These are phyloP conservation scores for Linderniella brevidens DNA, from an alignment of 257 asterid species.

Conservation along the genomic window DNA sequence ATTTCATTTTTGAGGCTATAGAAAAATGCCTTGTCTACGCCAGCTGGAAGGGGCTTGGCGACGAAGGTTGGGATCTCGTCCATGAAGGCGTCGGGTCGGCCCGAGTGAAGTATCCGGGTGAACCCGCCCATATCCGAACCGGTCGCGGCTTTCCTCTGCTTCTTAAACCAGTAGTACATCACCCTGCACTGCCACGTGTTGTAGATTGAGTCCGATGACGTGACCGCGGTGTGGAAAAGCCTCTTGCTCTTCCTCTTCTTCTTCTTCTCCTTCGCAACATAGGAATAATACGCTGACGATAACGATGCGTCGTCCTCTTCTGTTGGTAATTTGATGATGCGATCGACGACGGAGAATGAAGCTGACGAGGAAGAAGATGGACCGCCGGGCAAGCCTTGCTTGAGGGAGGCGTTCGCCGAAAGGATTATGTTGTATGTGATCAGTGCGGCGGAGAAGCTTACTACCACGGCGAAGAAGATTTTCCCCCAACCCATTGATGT, in stretches of 20 bases:
- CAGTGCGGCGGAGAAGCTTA: slow-evolving; percentile 59
- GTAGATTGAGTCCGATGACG: slow-evolving; percentile 76
- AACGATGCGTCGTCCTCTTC: slow-evolving; percentile 11
- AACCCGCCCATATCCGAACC: slow-evolving; percentile 86
- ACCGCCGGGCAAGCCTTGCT: slow-evolving; percentile 57
- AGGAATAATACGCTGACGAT: not conserved
- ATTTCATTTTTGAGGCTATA: too few species aligned
- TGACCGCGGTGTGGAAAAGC: slow-evolving; percentile 85
- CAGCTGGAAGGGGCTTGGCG: slow-evolving; percentile 83
- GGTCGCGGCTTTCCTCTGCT: slow-evolving; percentile 29
- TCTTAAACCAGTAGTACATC: slow-evolving; percentile 92
- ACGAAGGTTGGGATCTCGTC: slow-evolving; percentile 90
- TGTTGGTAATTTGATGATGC: slow-evolving; percentile 60
- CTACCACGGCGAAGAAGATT: slow-evolving; percentile 48
- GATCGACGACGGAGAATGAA: too few species aligned
- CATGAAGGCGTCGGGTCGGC: slow-evolving; percentile 60
- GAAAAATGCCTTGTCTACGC: slow-evolving; percentile 72
- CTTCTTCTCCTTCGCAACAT: not conserved
- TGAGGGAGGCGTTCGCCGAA: slow-evolving; percentile 79
- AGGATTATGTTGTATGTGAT: slow-evolving; percentile 83
- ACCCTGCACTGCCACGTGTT: slow-evolving; percentile 94
- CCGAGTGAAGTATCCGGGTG: slow-evolving; percentile 75
- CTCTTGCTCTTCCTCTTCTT: slow-evolving; percentile 19
- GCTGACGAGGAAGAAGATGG: slow-evolving; percentile 5
- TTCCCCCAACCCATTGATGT: slow-evolving; percentile 88